phyloP scores from a whole-genome alignment of 768 basidiomycete species.

The Mycena leptocephala region DNA sequence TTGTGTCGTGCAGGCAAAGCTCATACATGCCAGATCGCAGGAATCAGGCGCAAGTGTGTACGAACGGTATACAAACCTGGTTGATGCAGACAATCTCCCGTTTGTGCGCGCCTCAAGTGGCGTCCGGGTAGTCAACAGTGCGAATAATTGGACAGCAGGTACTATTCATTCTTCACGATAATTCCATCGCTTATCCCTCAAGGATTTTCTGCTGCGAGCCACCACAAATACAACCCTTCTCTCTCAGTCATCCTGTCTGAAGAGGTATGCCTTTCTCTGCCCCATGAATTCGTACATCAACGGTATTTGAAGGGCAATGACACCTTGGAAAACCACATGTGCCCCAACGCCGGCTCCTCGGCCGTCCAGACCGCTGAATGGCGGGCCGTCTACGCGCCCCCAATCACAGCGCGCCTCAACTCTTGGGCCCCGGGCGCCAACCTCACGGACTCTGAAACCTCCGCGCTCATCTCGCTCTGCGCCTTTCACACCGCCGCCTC shows the following conservation, averaged over 20 bases:
- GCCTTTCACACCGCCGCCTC: slow-evolving; percentile 80
- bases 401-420: slow-evolving; percentile 75
- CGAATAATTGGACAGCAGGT: slow-evolving; percentile 83
- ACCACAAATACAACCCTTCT: slow-evolving; percentile 59
- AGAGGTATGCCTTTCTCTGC: slow-evolving; percentile 51
- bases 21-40: slow-evolving; percentile 45
- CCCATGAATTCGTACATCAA: not conserved
- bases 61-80: slow-evolving; percentile 58
- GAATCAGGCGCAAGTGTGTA: slow-evolving; percentile 57
- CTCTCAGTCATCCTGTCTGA: slow-evolving; percentile 74
- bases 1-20: not conserved
- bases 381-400: slow-evolving; percentile 68
- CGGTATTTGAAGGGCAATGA: slow-evolving; percentile 65
- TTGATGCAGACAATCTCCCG: slow-evolving; percentile 55
- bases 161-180: not conserved
- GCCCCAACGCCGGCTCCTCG: slow-evolving; percentile 68
- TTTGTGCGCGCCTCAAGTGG: slow-evolving; percentile 69
- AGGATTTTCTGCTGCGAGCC: slow-evolving; percentile 77
- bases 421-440: slow-evolving; percentile 73
- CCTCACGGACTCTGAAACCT: slow-evolving; percentile 69
- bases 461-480: slow-evolving; percentile 80
- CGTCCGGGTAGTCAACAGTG: slow-evolving; percentile 76
- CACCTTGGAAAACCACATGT: slow-evolving; percentile 79
- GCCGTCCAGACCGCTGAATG: slow-evolving; percentile 66
- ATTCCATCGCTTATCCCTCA: not conserved